Evolutionary conservation across 2,329 filamentous ascomycete genomes (phyloP).

Genomic region (Beauveria caledonica): DNA sequence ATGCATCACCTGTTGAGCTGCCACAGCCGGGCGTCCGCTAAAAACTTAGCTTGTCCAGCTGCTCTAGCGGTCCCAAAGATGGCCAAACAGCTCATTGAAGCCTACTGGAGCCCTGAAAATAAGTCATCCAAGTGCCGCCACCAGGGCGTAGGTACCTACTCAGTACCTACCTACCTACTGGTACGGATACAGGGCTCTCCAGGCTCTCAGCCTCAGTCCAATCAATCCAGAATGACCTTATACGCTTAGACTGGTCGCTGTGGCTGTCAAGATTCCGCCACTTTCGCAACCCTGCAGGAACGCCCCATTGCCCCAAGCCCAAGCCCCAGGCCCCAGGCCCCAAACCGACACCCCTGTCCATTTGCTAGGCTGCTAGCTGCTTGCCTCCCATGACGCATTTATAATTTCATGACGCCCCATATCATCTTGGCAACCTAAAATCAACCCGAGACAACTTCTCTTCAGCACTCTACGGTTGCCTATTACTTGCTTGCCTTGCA

Average conservation of each 20-base stretch:
- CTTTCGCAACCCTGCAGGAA: neutral
- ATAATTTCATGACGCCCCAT: constrained; percentile 3
- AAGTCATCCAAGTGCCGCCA: neutral
- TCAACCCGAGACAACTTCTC: neutral
- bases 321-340: neutral
- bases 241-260: no score
- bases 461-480: neutral
- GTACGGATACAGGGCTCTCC: no score
- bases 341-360: neutral
- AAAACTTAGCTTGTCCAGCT: neutral
- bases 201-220: neutral
- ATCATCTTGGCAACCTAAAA: neutral
- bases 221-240: no score
- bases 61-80: neutral
- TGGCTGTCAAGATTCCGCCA: no score
- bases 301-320: neutral
- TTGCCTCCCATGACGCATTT: neutral
- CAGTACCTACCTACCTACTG: no score
- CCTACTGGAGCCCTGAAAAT: neutral
- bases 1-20: neutral
- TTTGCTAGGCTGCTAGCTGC: neutral
- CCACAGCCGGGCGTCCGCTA: neutral
- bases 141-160: no score
- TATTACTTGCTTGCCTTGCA: neutral
- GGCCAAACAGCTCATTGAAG: no score